Base-by-base conservation (phyloP, 208 protist genomes). In the Crithidia brevicula region DNA sequence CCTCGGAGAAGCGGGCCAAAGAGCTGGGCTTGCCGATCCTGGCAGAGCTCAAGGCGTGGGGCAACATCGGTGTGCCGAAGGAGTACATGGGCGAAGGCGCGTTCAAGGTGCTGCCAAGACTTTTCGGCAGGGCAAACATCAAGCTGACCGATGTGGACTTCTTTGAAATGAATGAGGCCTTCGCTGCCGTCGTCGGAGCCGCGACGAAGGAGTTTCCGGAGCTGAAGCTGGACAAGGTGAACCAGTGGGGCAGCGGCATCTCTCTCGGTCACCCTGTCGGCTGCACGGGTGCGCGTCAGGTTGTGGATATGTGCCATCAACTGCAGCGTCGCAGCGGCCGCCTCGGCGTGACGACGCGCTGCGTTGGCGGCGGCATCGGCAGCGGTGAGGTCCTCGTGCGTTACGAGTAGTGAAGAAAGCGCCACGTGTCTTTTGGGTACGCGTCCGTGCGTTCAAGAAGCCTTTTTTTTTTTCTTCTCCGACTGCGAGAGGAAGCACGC, bases 91-190 rank as follows among this genome's bases (percentile, higher is more conserved):
- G 92, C 59, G 94, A 93, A 31, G 88, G 95, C 42, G 97, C 98
- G 36, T 83, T 93, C 30, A 70, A 83, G 33, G 95, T 97, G 38
- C 83, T 96, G 28, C 85, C 89, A 18, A 92, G 90, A 40, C 81
- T 96, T 20, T 77, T 99, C 18, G 60, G 85, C 16, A 60, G 72
- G 30, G 67, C 77, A 1, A 58, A 62, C 56, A 33, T 98, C 7
- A 72, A 76, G 47, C 65, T 88, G 13, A 20, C 52, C 13, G 78
- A 98, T 36, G 79, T 98, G 22, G 87, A 96, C 74, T 92, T 85
- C 52, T 98, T 83, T 65, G 98, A 98, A 51, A 91, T 99, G 62
- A 99, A 99, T 83, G 98, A 99, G 84, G 97, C 98, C 46, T 99
- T 99, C 82, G 82, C 93, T 16, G 93, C 91, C n/a, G 96, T 99